Evolutionary conservation across 192 early-diverging fungal species (phyloP), one percentile per base, ranked within the genome.

Genomic region (Phlyctochytrium planicorne): DNA sequence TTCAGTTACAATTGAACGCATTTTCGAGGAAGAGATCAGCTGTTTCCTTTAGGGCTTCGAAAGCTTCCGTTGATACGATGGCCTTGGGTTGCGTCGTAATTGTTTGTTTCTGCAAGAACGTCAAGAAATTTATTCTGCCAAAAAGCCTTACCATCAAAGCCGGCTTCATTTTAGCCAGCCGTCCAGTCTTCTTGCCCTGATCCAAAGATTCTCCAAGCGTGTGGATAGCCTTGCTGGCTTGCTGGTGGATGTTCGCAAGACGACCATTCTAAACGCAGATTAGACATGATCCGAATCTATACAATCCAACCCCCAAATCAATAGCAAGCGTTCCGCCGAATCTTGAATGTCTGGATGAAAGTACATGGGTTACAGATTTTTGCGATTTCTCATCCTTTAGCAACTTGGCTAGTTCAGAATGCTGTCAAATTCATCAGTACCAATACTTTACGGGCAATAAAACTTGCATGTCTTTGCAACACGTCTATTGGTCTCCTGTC

Each of bases 401-500:
- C 64, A 79, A 33, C n/a, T n/a, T n/a, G n/a, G n/a, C n/a, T n/a
- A n/a, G n/a, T n/a, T n/a, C n/a, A n/a, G n/a, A n/a, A n/a, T n/a
- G n/a, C n/a, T n/a, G n/a, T n/a, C n/a, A n/a, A n/a, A n/a, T n/a
- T n/a, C n/a, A n/a, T n/a, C n/a, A n/a, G n/a, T n/a, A n/a, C n/a
- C n/a, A n/a, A n/a, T n/a, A n/a, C n/a, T n/a, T n/a, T n/a, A n/a
- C n/a, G n/a, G n/a, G n/a, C n/a, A n/a, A n/a, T 57, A 27, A 27
- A 27, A 29, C 16, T 10, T 57, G 25, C 55, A 10, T 10, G 55
- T 29, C 27, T 25, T 10, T 29, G 16, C 10, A 57, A 57, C 24
- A 80, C 33, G 2, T 81, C 76, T 10, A 72, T 76, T 2, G 86
- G 81, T 47, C 79, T 79, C 16, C 82, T 75, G 6, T 82, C 75